Evolutionary conservation across 2,329 filamentous ascomycete species (phyloP).

Genomic region (Neophaeococcomyces aloes): DNA sequence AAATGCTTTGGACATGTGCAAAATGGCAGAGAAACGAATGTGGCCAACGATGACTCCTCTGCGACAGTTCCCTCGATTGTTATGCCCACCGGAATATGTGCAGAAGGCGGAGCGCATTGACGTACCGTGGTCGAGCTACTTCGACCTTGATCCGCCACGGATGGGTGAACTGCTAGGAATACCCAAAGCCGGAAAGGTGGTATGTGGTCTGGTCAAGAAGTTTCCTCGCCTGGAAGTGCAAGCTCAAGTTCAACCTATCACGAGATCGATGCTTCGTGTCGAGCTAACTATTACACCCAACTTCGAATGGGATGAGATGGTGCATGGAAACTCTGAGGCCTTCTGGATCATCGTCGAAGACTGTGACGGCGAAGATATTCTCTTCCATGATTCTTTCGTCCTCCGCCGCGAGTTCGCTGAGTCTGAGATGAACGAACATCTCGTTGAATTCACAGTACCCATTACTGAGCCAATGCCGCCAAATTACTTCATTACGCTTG

Average conservation of each 20-base stretch:
- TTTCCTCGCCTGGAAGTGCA: conserved; percentile 89
- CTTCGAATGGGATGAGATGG: conserved; percentile 84
- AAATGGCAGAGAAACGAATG: conserved; percentile 99
- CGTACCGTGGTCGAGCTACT: conserved; percentile 86
- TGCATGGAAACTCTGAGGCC: conserved; percentile 79
- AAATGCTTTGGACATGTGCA: conserved; percentile 85
- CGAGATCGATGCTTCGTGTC: conserved; percentile 80
- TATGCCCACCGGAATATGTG: conserved; percentile 72
- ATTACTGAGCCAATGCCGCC: conserved; percentile 97
- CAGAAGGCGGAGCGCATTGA: conserved; percentile 91
- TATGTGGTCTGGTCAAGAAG: conserved; percentile 78
- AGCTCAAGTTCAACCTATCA: conserved; percentile 89
- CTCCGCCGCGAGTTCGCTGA: conserved; percentile 80
- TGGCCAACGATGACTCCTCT: conserved; percentile 98
- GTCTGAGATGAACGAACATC: conserved; percentile 79
- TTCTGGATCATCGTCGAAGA: conserved; percentile 99
- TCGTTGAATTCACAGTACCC: conserved; percentile 91
- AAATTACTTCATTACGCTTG: conserved; percentile 92
- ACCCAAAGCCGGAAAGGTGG: conserved; percentile 73
- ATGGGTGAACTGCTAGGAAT: conserved; percentile 92
- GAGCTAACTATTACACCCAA: conserved; percentile 87
- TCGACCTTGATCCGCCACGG: conserved; percentile 87
- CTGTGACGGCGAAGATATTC: conserved; percentile 88
- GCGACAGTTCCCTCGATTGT: conserved; percentile 61
- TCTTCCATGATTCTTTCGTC: conserved; percentile 90